Evolutionary conservation across 2,329 filamentous ascomycete genomes (phyloP), one percentile per base, ranked within the genome.

Genomic region (Mollisiaceae sp.): DNA sequence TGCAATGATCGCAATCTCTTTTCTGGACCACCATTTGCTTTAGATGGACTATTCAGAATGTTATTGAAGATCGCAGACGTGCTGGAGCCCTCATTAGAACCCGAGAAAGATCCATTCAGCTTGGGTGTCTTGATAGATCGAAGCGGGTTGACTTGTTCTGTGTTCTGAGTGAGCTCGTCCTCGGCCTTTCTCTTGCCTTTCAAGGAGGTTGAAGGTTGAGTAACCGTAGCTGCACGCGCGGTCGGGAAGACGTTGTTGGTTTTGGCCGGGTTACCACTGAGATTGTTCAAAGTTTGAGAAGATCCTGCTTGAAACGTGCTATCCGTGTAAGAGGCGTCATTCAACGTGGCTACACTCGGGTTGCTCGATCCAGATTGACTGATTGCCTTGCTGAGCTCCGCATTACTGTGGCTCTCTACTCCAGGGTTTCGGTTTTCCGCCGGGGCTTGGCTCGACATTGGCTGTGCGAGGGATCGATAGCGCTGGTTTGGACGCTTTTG

Each of bases 131-230:
- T 71, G 24, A 67, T 64, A 27, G 67, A 41, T 55, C 67, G 68
- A 43, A 72, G 59, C 57, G 71, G 65, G 41, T 63, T 71, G 32
- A 64, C 65, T 60, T 73, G 69, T 54, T 67, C 66, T 24, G 68
- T 68, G 54, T 74, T 68, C 56, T 73, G 71, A 6, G 73, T 73
- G 2, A 77, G 57, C 43, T 75, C 68, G 27, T 71, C 64, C 20
- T 74, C 72, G 9, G 74, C 74, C 61, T 74, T 76, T 63, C 75
- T 69, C 70, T 77, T 77, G 15, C 67, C 64, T 39, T 72, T 75
- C 2, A 66, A 66, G n/a, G 68, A 57, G 32, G 60, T 62, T 20
- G 67, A 56, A 45, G 68, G 50, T 2, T 62, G 39, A 43, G 66
- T 24, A 18, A 41, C 14, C 12, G n/a, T 24, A 27, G 20, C 45